Evolutionary conservation across 2,329 filamentous ascomycete genomes (phyloP), one percentile per base, ranked within the genome.

Genomic region (Microcyclosporella mali): DNA sequence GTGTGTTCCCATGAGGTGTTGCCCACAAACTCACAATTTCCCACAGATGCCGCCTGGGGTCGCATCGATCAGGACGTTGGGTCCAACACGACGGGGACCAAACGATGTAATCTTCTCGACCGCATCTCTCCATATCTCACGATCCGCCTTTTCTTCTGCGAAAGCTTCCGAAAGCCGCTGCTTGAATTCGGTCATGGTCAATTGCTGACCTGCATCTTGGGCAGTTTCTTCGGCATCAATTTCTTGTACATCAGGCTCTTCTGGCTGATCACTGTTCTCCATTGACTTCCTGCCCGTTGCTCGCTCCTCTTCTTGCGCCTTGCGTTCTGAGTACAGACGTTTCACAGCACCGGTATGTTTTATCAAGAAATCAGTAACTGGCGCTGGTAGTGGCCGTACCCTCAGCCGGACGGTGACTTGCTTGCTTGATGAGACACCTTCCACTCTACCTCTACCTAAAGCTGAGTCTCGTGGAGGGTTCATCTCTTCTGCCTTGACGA

Each of bases 51-150:
- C 77, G 14, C 79, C 78, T 31, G 78, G 72, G 0, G 90, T 95
- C 3, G 79, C 74, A 62, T 98, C 92, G 45, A 98, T 79, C 6
- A 98, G 74, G 3, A 98, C 67, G 62, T 98, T 98, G 1, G 90
- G 88, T 0, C 92, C 92, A 10, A 81, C 81, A 54, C 90, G 73
- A 43, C 85, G 75, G 2, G 92, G 90, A 0, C 90, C 92, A 63
- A 98, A 98, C 0, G 87, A 84, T n/a, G 82, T 79, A 55, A 98
- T 90, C 57, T 81, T 81, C 47, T 94, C 82, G 19, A 92, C 77
- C 9, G 83, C 71, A 48, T 80, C 79, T 51, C 79, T 80, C 87
- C 89, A 97, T 1, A 78, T 64, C 10, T 95, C 88, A 30, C 77
- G 79, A 42, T 84, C 79, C 12, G 80, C 81, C 59, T 88, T 88